Base-by-base conservation (phyloP, 352 stramenopile genomes). In the Pythium brassicae region DNA sequence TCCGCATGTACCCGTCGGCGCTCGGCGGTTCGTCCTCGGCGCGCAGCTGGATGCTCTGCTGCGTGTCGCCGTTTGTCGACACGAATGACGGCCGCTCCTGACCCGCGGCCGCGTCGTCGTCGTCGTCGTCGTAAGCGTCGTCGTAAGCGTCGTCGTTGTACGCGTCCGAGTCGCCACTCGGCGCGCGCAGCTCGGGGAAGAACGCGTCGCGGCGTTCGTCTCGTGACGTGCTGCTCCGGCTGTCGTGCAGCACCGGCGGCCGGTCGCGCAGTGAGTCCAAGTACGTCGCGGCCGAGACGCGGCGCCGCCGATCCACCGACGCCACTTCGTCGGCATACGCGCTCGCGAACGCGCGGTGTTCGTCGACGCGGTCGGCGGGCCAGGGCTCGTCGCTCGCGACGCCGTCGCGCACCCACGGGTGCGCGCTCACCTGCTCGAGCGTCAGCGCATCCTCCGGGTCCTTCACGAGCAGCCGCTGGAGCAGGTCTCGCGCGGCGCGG, bases 1-100 rank as follows among this genome's bases (percentile, higher is more conserved):
- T 69, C 17, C 83, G 76, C 78, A 94, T 94, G 65, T 76, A 94
- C 17, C 72, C 74, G 44, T 94, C 84, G 12, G 81, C 76, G 48
- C 77, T 94, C 10, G 72, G 76, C 22, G 67, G 66, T 20, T 72
- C 76, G 12, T 68, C 60, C 5, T 47, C 50, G 11, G 23, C 39
- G 23, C n/a, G 50, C 57, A 19, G 49, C 57, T 55, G 39, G 19
- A 57, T 25, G 27, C 32, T 19, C 23, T 57, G 55, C 50, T 34
- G 32, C 12, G 23, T 26, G 37, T 68, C 71, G 44, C 80, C 78
- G 37, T 88, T 74, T 3, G 78, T 92, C 4, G 84, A 94, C 34
- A 94, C 61, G 29, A 86, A 89, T 5, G 84, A 94, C 46, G 78
- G 70, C 10, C 82, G 84, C 6, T 78, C 74, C n/a, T n/a, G n/a